Evolutionary conservation across 1,139 yeast species (phyloP), one percentile per base, ranked within the genome.

Genomic region (Saccharomyces hybrid): DNA sequence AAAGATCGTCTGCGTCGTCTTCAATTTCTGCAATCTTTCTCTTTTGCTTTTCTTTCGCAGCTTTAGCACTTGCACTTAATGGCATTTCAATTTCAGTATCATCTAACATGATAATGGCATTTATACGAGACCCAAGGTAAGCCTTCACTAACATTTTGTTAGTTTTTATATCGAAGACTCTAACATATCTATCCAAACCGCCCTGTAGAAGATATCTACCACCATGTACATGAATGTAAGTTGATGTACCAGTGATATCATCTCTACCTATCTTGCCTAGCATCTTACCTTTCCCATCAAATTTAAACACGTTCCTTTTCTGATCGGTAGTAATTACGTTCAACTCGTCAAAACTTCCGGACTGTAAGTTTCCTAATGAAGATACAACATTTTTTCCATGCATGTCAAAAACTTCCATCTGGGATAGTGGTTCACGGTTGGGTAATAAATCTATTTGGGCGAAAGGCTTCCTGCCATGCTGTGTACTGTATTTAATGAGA

Each of bases 151-250:
- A 71, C 52, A 81, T 74, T 50, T 80, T 79, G 52, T 95, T 75
- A 0, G 81, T 70, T 2, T 71, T 73, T 6, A 82, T 67, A 58
- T 88, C 85, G 69, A 80, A 91, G 2, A 88, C 88, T 55, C 97
- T 78, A 47, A 89, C 76, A 67, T 89, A 91, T 64, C 97, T 78
- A 67, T 91, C 98, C 41, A 90, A 77, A 0, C 97, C 96, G 46
- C 96, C 97, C 27, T 89, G 77, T 2, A 79, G 77, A 8, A 84
- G 55, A 51, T 65, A 64, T 50, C 59, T 57, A 53, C 58, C 55
- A 2, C 63, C 48, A 13, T 57, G 53, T 8, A 64, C 55, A 46
- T 55, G 67, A 14, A 74, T 58, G 26, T 74, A 73, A 46, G 69
- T 67, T 1, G 72, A 61, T 3, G 74, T 70, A 62, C 83, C 83